A percentile compares a stretch with the other conserved stretches of the same genome.
Conservation (phyloP, 805 yeast species). For the Tetrapisispora nanseiensis region DNA sequence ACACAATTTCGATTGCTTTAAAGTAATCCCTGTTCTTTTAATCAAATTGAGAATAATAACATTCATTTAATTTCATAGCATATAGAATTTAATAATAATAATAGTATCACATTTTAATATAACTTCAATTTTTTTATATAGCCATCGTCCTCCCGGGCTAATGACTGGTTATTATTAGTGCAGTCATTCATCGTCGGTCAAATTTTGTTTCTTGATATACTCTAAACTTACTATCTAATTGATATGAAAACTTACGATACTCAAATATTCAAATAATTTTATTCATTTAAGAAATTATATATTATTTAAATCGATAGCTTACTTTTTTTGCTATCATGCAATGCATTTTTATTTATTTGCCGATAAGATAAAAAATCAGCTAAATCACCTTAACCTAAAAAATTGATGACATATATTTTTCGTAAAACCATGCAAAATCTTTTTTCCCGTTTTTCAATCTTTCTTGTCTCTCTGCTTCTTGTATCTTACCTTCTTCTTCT, state of each 20-base stretch:
- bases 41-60: background rate
- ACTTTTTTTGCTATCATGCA: background rate
- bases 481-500: slow-evolving; percentile 26
- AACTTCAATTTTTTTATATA: too few species aligned
- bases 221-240: too few species aligned
- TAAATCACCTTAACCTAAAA: slow-evolving; percentile 29
- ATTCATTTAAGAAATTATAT: background rate
- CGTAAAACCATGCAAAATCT: slow-evolving; percentile 40
- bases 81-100: background rate
- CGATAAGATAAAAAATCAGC: background rate
- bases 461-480: slow-evolving; percentile 23
- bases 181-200: too few species aligned
- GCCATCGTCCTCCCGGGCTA: too few species aligned
- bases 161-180: too few species aligned
- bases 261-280: too few species aligned
- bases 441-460: slow-evolving; percentile 20
- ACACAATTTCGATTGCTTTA: background rate
- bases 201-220: too few species aligned
- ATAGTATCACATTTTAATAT: too few species aligned
- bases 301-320: background rate
- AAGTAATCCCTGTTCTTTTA: too few species aligned
- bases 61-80: background rate
- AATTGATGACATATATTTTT: slow-evolving; percentile 40
- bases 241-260: too few species aligned
- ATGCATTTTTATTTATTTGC: background rate